phyloP scores from a whole-genome alignment of 1,284 basidiomycete species.

The Apiotrichum domesticum region DNA sequence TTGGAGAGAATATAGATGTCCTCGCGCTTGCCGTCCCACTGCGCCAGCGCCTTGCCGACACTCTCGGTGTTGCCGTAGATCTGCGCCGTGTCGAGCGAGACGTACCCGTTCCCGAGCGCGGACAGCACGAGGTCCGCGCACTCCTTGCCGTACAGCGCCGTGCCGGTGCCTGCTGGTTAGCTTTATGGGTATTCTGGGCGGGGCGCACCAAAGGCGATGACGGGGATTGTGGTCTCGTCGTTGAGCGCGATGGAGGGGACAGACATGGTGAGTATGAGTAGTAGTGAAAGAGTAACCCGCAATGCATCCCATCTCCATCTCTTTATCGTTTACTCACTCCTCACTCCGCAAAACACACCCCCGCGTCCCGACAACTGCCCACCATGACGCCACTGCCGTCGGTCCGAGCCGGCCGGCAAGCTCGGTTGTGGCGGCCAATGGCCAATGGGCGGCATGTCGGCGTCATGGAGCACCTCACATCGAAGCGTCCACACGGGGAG shows the following conservation, averaged over 20 bases:
- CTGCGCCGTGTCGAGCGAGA: slow-evolving; percentile 36
- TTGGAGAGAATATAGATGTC: slow-evolving; percentile 56
- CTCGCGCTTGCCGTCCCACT: slow-evolving; percentile 50
- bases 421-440: no score
- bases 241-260: slow-evolving; percentile 27
- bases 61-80: slow-evolving; percentile 50
- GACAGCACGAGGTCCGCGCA: slow-evolving; percentile 22
- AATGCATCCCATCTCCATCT: no score
- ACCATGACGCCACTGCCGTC: no score
- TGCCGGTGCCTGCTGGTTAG: slow-evolving; percentile 24
- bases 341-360: no score
- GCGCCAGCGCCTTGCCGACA: slow-evolving; percentile 53
- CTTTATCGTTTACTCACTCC: no score
- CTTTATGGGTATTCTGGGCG: background rate
- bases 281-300: no score
- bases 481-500: no score
- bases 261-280: slow-evolving; percentile 2
- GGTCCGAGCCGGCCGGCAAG: no score
- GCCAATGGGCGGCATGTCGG: no score
- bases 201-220: slow-evolving; percentile 33
- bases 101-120: slow-evolving; percentile 35
- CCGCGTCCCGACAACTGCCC: no score
- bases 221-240: slow-evolving; percentile 31
- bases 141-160: slow-evolving; percentile 32
- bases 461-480: no score